Percentiles rank a stretch among this genome's conserved stretches.
Evolutionary conservation across 257 asterid species (phyloP).

Genomic region (Pogostemon cablin): DNA sequence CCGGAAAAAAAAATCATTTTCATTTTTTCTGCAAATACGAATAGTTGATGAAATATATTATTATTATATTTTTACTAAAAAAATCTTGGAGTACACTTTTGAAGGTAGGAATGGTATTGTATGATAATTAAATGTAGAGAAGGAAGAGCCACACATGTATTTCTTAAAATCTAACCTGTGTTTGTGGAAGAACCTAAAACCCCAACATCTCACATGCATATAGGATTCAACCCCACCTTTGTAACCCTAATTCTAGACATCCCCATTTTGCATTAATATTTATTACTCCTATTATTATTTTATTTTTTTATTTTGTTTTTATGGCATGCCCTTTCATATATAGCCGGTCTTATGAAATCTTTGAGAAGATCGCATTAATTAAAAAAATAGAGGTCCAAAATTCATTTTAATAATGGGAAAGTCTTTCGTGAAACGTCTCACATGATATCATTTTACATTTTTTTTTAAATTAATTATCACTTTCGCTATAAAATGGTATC

Average conservation of each 20-base stretch:
- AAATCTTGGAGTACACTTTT: not conserved
- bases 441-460: too few relatives aligned
- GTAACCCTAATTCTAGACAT: not conserved
- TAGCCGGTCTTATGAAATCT: not conserved
- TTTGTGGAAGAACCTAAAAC: slow-evolving; percentile 27
- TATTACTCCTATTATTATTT: not conserved
- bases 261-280: slow-evolving; percentile 27
- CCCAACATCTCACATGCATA: slow-evolving; percentile 42
- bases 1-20: too few relatives aligned
- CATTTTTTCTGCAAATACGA: not conserved
- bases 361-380: too few relatives aligned
- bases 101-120: not conserved
- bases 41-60: too few relatives aligned
- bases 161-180: slow-evolving; percentile 23
- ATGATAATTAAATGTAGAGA: slow-evolving; percentile 17
- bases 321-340: not conserved
- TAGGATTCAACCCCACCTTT: slow-evolving; percentile 14
- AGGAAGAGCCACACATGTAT: slow-evolving; percentile 19
- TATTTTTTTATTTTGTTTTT: slow-evolving; percentile 3
- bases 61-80: too few relatives aligned
- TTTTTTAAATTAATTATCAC: too few relatives aligned
- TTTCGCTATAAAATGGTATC: too few relatives aligned
- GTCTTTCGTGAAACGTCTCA: too few relatives aligned
- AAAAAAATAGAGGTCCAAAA: too few relatives aligned
- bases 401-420: too few relatives aligned